phyloP scores from a whole-genome alignment of 257 asterid genomes.

The Nicotiana otophora region DNA sequence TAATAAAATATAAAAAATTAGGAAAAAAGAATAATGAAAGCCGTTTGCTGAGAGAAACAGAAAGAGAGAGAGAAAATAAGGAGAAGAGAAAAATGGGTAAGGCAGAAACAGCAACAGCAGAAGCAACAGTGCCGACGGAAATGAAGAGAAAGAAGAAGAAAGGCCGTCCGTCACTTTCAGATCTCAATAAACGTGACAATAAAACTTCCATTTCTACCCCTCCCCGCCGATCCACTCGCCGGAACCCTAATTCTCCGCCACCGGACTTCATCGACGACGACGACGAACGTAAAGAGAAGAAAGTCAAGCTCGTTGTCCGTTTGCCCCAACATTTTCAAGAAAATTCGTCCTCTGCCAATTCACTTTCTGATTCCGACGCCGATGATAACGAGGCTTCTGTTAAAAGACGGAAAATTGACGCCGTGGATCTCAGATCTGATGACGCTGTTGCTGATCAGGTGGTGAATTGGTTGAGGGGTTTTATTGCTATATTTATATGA shows the following conservation, averaged over 20 bases:
- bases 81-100: constrained; percentile 41
- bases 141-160: constrained; percentile 80
- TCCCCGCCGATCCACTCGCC: constrained; percentile 55
- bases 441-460: constrained; percentile 55
- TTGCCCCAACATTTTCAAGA: constrained; percentile 49
- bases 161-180: constrained; percentile 62
- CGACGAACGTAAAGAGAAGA: constrained; percentile 84
- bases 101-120: constrained; percentile 34
- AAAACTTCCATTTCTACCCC: constrained; percentile 12
- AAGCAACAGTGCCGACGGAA: constrained; percentile 23
- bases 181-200: constrained; percentile 29
- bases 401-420: constrained; percentile 50
- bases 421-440: constrained; percentile 66
- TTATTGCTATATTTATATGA: background rate
- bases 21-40: background rate
- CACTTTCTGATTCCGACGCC: constrained; percentile 44
- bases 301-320: constrained; percentile 84
- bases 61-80: background rate
- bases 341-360: constrained; percentile 27
- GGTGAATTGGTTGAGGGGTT: background rate
- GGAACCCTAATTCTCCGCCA: constrained; percentile 46
- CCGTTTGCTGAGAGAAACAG: background rate
- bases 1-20: background rate
- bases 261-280: constrained; percentile 57
- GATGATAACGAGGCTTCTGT: constrained; percentile 35